Percentiles rank a stretch among this genome's conserved stretches.
Evolutionary conservation across 2,329 filamentous ascomycete species (phyloP).

Genomic region (Colletotrichum tamarilloi): DNA sequence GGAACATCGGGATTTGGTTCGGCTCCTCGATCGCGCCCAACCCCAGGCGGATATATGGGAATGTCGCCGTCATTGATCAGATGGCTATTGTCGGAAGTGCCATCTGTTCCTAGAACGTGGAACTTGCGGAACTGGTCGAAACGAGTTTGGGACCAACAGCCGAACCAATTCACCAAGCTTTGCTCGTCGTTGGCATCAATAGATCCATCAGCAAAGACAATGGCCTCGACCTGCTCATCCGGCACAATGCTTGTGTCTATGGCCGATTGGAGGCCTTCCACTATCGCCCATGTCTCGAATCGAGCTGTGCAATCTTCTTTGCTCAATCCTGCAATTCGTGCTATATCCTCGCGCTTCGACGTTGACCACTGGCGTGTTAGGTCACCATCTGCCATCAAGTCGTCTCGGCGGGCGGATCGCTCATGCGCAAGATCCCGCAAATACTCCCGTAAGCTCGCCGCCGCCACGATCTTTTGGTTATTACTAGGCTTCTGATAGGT

Average conservation of each 20-base stretch:
- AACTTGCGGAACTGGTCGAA: slow-evolving; percentile 66
- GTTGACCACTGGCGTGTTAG: neutral
- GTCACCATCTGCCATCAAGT: neutral
- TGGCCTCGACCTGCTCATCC: slow-evolving; percentile 47
- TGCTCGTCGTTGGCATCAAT: slow-evolving; percentile 71
- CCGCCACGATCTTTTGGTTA: slow-evolving; percentile 43
- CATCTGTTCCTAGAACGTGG: slow-evolving; percentile 62
- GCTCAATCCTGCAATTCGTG: neutral
- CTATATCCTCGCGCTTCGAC: neutral
- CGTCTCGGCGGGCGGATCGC: neutral
- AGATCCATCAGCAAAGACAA: slow-evolving; percentile 57
- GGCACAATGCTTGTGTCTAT: slow-evolving; percentile 44
- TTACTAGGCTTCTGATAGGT: neutral
- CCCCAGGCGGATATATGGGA: slow-evolving; percentile 18
- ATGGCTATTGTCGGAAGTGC: slow-evolving; percentile 21
- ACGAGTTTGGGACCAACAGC: slow-evolving; percentile 64
- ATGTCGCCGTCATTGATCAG: slow-evolving; percentile 17
- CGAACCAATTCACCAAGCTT: slow-evolving; percentile 72
- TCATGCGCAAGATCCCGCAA: slow-evolving; percentile 40
- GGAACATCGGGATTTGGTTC: neutral
- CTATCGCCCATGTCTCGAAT: slow-evolving; percentile 30
- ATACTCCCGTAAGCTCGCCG: slow-evolving; percentile 44
- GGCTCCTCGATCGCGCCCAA: slow-evolving; percentile 31
- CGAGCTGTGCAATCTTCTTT: slow-evolving; percentile 28
- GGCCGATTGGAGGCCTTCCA: slow-evolving; percentile 14